phyloP scores from a whole-genome alignment of 768 basidiomycete genomes.

The Amanita inopinata region DNA sequence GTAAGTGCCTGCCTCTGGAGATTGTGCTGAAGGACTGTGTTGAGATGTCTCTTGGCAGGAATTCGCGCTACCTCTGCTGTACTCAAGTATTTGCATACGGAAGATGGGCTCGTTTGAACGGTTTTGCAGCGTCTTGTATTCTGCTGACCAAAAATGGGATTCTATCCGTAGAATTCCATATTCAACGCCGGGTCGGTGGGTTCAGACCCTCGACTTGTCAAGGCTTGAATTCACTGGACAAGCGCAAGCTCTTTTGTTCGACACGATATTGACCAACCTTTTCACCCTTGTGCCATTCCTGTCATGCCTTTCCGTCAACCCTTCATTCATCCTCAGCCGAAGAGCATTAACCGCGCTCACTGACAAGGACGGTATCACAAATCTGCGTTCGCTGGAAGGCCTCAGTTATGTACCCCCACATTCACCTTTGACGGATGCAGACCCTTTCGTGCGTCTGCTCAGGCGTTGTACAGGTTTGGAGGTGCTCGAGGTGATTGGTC shows the following conservation, averaged over 20 bases:
- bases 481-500: constrained; percentile 53
- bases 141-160: constrained; percentile 76
- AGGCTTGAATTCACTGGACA: constrained; percentile 32
- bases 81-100: constrained; percentile 39
- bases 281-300: constrained; percentile 67
- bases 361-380: constrained; percentile 37
- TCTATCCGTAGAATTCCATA: constrained; percentile 80
- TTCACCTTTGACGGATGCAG: constrained; percentile 30
- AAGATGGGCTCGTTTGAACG: constrained; percentile 37
- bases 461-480: constrained; percentile 47
- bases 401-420: constrained; percentile 37
- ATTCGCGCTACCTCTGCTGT: constrained; percentile 57
- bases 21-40: neutral
- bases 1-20: constrained; percentile 18
- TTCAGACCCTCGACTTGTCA: constrained; percentile 67
- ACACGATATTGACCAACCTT: constrained; percentile 51
- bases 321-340: constrained; percentile 50
- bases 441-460: constrained; percentile 50
- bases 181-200: constrained; percentile 84
- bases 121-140: constrained; percentile 47
- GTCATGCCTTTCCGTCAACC: constrained; percentile 39
- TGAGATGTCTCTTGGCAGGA: constrained; percentile 34
- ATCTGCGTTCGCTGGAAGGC: constrained; percentile 45
- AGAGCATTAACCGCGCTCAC: constrained; percentile 45
- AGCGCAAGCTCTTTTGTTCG: constrained; percentile 42